phyloP scores from a whole-genome alignment of 495 filamentous ascomycete genomes.

The Hypoxylon trugodes region DNA sequence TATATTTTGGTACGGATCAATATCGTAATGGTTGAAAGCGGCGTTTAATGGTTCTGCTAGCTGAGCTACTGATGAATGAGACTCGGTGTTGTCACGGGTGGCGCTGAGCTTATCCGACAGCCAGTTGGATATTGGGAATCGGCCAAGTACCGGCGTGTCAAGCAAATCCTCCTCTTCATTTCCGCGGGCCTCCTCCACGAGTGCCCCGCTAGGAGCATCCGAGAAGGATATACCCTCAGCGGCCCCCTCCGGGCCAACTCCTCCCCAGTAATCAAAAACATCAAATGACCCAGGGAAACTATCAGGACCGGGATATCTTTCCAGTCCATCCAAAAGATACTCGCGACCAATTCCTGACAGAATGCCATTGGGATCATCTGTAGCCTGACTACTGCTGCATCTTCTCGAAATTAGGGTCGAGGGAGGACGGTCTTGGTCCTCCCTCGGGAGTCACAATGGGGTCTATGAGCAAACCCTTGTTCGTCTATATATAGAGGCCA shows the following conservation, averaged over 20 bases:
- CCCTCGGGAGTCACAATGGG: conserved; percentile 17
- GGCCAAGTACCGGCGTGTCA: conserved; percentile 7
- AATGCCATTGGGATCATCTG: background rate
- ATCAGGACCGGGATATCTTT: conserved; percentile 4
- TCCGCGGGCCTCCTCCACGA: background rate
- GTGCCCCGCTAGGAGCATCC: background rate
- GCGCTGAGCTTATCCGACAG: conserved; percentile 5
- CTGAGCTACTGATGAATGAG: background rate
- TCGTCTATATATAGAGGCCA: background rate
- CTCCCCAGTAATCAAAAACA: conserved; percentile 22
- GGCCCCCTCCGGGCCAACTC: background rate
- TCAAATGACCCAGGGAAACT: background rate
- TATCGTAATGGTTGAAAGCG: background rate
- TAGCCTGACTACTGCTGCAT: conserved; percentile 27
- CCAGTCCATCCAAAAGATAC: conserved; percentile 15
- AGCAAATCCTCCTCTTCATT: background rate
- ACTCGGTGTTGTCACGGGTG: background rate
- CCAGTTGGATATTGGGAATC: conserved; percentile 18
- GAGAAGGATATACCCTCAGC: background rate
- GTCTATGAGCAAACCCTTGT: background rate
- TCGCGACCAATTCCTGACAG: conserved; percentile 12
- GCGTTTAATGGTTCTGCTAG: background rate
- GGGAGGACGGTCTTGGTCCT: conserved; percentile 21
- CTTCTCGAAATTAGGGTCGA: conserved; percentile 20
- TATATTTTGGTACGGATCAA: background rate